A percentile compares a stretch with the other conserved stretches of the same genome.
These are phyloP conservation scores for Canariomyces notabilis DNA, from an alignment of 2,329 filamentous ascomycete genomes.

Conservation along the genomic window DNA sequence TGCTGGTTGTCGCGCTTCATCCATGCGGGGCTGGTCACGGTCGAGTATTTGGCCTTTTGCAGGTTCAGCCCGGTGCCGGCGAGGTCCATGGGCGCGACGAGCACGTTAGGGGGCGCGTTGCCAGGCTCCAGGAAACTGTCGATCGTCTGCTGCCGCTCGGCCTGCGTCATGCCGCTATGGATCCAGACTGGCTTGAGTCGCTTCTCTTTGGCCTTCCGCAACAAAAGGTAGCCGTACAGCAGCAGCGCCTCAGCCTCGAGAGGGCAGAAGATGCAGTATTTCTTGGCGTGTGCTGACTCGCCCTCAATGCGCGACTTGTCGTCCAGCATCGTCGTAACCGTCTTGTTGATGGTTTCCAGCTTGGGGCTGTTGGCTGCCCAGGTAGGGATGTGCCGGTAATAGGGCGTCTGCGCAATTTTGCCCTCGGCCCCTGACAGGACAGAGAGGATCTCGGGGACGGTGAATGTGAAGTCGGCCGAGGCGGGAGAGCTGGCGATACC, in stretches of 20 bases:
- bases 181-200: constrained; percentile 16
- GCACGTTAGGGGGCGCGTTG: constrained; percentile 20
- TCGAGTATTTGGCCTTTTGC: constrained; percentile 19
- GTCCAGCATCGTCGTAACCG: constrained; percentile 18
- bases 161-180: neutral
- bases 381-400: constrained; percentile 13
- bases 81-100: constrained; percentile 16
- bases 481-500: constrained; percentile 8
- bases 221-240: constrained; percentile 12
- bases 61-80: constrained; percentile 24
- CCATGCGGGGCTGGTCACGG: constrained; percentile 20
- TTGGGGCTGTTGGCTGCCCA: constrained; percentile 20
- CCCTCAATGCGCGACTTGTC: constrained; percentile 17
- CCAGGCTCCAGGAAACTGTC: constrained; percentile 14
- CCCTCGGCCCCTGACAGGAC: constrained; percentile 5
- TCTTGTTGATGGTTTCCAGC: constrained; percentile 14
- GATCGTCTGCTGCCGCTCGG: constrained; percentile 8
- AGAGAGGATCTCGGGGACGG: constrained; percentile 6
- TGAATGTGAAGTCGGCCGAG: constrained; percentile 14
- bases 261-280: constrained; percentile 19
- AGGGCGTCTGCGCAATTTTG: constrained; percentile 14
- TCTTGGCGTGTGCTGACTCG: constrained; percentile 15
- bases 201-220: neutral
- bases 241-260: constrained; percentile 19
- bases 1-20: constrained; percentile 21